phyloP scores from a whole-genome alignment of 208 protist species.

The Leishmania turanica region DNA sequence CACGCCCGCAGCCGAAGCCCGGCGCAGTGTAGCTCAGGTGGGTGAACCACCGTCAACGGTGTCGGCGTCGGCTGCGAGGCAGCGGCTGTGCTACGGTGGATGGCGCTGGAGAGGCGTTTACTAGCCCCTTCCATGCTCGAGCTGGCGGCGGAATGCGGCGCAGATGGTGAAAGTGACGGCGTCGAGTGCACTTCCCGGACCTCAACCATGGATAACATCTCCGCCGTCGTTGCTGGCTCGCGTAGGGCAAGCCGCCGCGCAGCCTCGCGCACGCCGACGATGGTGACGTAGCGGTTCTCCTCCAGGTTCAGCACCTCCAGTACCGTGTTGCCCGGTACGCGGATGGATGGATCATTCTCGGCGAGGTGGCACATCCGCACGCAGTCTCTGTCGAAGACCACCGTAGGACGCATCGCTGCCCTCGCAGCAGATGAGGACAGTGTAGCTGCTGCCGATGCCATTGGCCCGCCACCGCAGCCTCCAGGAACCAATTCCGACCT shows the following conservation, averaged over 20 bases:
- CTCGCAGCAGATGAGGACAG: conserved; percentile 29
- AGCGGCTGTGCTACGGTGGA: conserved; percentile 6
- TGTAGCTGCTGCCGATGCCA: conserved; percentile 7
- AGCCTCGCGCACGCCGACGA: conserved; percentile 63
- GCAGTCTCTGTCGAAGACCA: conserved; percentile 78
- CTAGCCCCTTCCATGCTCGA: not conserved
- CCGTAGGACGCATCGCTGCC: conserved; percentile 43
- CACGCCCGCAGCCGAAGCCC: conserved; percentile 61
- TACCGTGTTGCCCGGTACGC: conserved; percentile 85
- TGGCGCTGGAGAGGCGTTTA: conserved; percentile 9
- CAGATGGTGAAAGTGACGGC: conserved; percentile 8
- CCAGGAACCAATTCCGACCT: conserved; percentile 20
- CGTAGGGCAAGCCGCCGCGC: conserved; percentile 64
- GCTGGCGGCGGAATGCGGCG: not conserved
- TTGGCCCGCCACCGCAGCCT: not conserved
- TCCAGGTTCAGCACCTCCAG: conserved; percentile 82
- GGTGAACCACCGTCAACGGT: conserved; percentile 24
- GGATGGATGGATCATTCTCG: conserved; percentile 48
- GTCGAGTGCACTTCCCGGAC: conserved; percentile 15
- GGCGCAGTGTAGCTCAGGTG: conserved; percentile 78
- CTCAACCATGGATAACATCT: conserved; percentile 58
- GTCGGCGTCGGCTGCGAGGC: not conserved
- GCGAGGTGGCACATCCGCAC: conserved; percentile 51
- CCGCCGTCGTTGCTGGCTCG: conserved; percentile 58
- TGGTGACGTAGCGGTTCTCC: conserved; percentile 67